phyloP scores from a whole-genome alignment of 2,329 filamentous ascomycete genomes.

The Byssothecium circinans region DNA sequence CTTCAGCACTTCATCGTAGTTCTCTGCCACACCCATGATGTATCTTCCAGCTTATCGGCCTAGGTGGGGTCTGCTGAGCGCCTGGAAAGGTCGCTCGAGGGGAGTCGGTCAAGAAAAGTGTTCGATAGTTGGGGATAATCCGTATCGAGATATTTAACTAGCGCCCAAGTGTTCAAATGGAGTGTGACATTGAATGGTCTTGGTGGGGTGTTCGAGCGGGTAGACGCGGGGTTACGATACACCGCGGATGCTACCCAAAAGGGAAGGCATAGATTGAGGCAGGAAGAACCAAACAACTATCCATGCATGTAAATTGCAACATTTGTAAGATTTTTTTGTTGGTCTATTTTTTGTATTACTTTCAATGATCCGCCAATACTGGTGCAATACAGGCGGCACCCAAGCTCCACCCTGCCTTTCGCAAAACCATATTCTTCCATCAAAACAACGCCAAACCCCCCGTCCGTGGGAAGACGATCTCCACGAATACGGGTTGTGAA shows the following conservation, averaged over 20 bases:
- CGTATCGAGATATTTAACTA: too few relatives aligned
- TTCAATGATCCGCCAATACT: background rate
- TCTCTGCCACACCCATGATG: slow-evolving; percentile 35
- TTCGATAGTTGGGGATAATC: too few relatives aligned
- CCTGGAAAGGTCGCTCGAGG: too few relatives aligned
- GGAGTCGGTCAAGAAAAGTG: too few relatives aligned
- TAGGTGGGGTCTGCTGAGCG: too few relatives aligned
- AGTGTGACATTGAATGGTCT: slow-evolving; percentile 3
- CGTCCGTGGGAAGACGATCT: background rate
- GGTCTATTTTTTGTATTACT: background rate
- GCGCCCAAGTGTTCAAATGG: background rate
- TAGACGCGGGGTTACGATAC: slow-evolving; percentile 20
- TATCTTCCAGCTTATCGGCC: background rate
- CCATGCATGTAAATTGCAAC: too few relatives aligned
- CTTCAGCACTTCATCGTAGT: slow-evolving; percentile 48
- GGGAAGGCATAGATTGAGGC: background rate
- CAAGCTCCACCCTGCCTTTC: background rate
- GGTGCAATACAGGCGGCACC: background rate
- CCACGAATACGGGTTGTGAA: background rate
- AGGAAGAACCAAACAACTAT: background rate
- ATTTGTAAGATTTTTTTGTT: too few relatives aligned
- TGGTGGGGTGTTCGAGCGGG: slow-evolving; percentile 32
- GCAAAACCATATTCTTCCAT: background rate
- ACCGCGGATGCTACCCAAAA: slow-evolving; percentile 7
- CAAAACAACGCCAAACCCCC: background rate